Base-by-base conservation (phyloP, 371 early-diverging fungal species). In the Catenaria anguillulae region DNA sequence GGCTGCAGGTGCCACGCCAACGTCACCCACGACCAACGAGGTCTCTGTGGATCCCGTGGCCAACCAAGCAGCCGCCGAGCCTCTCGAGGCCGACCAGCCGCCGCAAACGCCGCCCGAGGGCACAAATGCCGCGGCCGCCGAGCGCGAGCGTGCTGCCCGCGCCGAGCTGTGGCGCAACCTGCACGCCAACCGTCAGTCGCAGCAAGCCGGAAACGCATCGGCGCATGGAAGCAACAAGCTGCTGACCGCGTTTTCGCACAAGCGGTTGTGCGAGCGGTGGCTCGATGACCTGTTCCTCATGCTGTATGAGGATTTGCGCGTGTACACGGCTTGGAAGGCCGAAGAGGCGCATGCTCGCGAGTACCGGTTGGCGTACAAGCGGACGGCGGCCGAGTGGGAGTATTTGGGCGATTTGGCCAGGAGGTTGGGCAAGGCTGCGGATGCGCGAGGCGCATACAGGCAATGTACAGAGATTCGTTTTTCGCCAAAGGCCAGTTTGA, bases 181-280 rank as follows among this genome's bases (percentile, higher is more conserved):
- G n/a, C n/a, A n/a, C n/a, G n/a, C n/a, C n/a, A 33, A 31, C 19
- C 37, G 65, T 42, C 5, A 46, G 24, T 35, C 46, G 31, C 64
- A 65, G 15, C 62, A 54, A 21, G 54, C 55, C 42, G 19, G 19
- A 3, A 43, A 12, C 19, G 17, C 45, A 3, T 19, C 8, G 19
- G 52, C 55, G 21, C 24, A 10, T 2, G 13, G 55, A 60, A 29
- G 36, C 21, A 33, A 40, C 63, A 60, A 66, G 37, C 34, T 26
- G 37, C 35, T 52, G 21, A 24, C 45, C 33, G 78, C 82, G 33
- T 89, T 90, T 68, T 83, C 85, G 56, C 86, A 88, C 75, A 96
- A 97, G 77, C 81, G 97, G 24, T 81, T 97, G 46, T 97, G 97
- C 67, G 97, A 97, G 67, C 90, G 94, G 66, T 97, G 97, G 97